A percentile compares a stretch with the other conserved stretches of the same genome.
Conservation (phyloP, 2,329 filamentous ascomycete genomes). For the Diaporthe humulicola region DNA sequence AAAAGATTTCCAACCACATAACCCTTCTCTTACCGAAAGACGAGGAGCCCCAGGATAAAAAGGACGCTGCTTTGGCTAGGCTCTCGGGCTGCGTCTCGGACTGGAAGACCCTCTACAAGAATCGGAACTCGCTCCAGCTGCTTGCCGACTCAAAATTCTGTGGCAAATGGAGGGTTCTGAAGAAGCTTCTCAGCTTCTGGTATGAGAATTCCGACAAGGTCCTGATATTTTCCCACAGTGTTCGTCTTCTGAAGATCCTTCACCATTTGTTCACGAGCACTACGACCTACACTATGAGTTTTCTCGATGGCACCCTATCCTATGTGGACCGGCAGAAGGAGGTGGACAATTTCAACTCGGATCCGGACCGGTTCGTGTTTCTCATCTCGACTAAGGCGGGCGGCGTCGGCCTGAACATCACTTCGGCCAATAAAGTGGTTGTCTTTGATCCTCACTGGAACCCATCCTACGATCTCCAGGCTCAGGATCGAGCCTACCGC, state of each 20-base stretch:
- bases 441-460: slow-evolving; percentile 99
- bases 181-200: slow-evolving; percentile 91
- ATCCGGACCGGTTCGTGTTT: slow-evolving; percentile 91
- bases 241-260: slow-evolving; percentile 86
- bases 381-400: slow-evolving; percentile 95
- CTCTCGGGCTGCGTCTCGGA: slow-evolving; percentile 81
- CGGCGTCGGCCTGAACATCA: slow-evolving; percentile 95
- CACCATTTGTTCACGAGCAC: slow-evolving; percentile 84
- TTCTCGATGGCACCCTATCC: slow-evolving; percentile 86
- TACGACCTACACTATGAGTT: slow-evolving; percentile 91
- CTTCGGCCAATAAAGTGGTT: slow-evolving; percentile 97
- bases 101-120: slow-evolving; percentile 81
- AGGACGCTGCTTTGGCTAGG: slow-evolving; percentile 80
- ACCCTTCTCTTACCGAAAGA: slow-evolving; percentile 80
- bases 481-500: slow-evolving; percentile 94
- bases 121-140: slow-evolving; percentile 83
- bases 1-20: slow-evolving; percentile 94
- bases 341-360: slow-evolving; percentile 93
- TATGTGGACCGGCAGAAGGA: slow-evolving; percentile 86
- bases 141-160: slow-evolving; percentile 92
- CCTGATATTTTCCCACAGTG: slow-evolving; percentile 93
- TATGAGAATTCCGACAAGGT: slow-evolving; percentile 92
- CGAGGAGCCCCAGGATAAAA: slow-evolving; percentile 76
- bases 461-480: slow-evolving; percentile 92
- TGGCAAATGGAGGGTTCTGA: slow-evolving; percentile 95